phyloP scores from a whole-genome alignment of 1,139 yeast species.

The Zygoascus meyerae region DNA sequence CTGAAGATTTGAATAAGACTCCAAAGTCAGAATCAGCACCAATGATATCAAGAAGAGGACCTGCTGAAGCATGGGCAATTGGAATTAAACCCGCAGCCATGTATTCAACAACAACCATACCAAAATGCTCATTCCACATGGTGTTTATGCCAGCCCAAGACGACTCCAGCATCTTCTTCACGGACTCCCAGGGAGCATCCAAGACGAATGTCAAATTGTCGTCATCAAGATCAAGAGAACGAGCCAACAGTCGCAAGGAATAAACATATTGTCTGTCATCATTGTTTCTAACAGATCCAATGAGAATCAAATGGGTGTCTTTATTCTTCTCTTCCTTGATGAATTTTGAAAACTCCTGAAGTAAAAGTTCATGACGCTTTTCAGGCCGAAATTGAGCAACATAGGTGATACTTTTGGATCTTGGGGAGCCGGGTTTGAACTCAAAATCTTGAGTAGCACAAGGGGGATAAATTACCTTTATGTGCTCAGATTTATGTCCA shows the following conservation, averaged over 20 bases:
- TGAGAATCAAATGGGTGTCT: constrained; percentile 49
- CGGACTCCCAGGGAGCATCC: constrained; percentile 67
- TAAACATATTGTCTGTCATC: constrained; percentile 60
- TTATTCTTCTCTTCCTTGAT: constrained; percentile 19
- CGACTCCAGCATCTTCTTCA: constrained; percentile 48
- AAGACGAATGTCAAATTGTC: constrained; percentile 55
- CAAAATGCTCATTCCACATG: constrained; percentile 99
- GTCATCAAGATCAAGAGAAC: constrained; percentile 44
- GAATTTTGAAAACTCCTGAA: constrained; percentile 57
- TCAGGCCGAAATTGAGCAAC: constrained; percentile 96
- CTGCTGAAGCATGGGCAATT: constrained; percentile 89
- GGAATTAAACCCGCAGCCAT: constrained; percentile 84
- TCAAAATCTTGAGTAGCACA: constrained; percentile 61
- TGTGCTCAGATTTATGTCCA: constrained; percentile 31
- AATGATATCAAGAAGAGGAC: constrained; percentile 85
- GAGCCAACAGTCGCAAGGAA: constrained; percentile 43
- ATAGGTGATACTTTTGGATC: constrained; percentile 60
- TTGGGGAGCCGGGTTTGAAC: constrained; percentile 23
- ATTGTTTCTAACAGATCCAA: constrained; percentile 78
- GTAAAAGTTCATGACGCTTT: constrained; percentile 73
- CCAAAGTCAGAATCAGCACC: constrained; percentile 43
- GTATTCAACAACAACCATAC: constrained; percentile 95
- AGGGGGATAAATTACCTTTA: constrained; percentile 73
- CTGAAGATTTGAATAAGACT: constrained; percentile 61
- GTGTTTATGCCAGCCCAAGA: constrained; percentile 83